Base-by-base conservation (phyloP, 2,329 filamentous ascomycete genomes). In the Paradendryphiella salina region DNA sequence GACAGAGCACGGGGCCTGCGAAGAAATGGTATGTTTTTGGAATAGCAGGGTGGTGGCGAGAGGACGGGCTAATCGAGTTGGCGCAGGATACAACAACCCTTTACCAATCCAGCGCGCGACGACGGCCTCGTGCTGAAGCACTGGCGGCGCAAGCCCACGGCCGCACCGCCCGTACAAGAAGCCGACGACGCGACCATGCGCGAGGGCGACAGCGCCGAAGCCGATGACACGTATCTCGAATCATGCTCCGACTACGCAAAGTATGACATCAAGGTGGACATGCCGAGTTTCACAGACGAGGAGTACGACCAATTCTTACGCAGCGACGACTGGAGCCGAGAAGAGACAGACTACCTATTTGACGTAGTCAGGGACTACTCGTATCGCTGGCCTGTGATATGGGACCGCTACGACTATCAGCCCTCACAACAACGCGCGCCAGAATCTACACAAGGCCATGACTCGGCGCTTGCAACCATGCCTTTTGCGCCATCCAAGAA, bases 321-420 rank as follows among this genome's bases (percentile, higher is more conserved):
- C 62, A 87, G 80, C 66, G 78, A 84, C 11, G 86, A 93, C 62
- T 99, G 94, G 94, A 87, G 88, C 11, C 90, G 88, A 66, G 87
- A 94, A 64, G 94, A 99, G 75, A 99, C 94, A 7, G 91, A 96
- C 69, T 96, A 96, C 68, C 75, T 99, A 56, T 82, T 97, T 69
- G 78, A 83, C 3, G 71, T 93, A 29, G 89, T 85, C 11, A 81
- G 81, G 50, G 87, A 92, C 38, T 96, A 86, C 67, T 90, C 96
- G 67, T 80, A 96, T 53, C 86, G 94, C 60, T 99, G 94, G 91
- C 82, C 93, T 3, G 73, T 97, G 13, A 89, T 99, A 53, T 90
- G 87, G 79, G 94, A 99, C 72, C 88, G 93, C 50, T 99, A 96
- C 75, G 89, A 96, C 46, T 96, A 84, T 70, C 75, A 80, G 39